Percentiles rank a stretch among this genome's conserved stretches.
Evolutionary conservation across 345 rosid species (phyloP).

Genomic region (Syzygium grande): DNA sequence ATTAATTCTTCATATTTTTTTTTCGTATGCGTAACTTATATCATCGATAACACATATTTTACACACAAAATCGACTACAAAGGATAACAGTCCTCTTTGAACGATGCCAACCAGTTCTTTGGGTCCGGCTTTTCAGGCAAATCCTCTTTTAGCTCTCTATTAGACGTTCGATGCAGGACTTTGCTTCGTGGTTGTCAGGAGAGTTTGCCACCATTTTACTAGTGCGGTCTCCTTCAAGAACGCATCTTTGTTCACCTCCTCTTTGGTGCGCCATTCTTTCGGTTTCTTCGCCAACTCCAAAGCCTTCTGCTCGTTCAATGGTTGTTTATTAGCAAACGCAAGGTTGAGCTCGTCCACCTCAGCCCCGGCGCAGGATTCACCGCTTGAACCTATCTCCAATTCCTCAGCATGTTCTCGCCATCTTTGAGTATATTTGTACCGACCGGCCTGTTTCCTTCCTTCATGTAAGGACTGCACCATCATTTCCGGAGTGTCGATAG

Average conservation of each 20-base stretch:
- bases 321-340: background rate
- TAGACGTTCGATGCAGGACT: background rate
- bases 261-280: background rate
- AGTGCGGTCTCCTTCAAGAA: background rate
- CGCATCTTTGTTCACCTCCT: background rate
- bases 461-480: slow-evolving; percentile 60
- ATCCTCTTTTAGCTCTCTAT: background rate
- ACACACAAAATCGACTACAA: background rate
- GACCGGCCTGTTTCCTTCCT: slow-evolving; percentile 44
- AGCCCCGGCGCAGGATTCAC: slow-evolving; percentile 64
- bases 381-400: background rate
- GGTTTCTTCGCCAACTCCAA: background rate
- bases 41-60: background rate
- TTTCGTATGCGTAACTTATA: background rate
- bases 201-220: background rate
- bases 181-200: background rate
- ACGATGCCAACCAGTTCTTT: background rate
- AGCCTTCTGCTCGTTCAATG: background rate
- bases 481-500: slow-evolving; percentile 63
- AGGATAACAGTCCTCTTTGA: background rate
- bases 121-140: background rate
- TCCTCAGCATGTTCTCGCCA: slow-evolving; percentile 36
- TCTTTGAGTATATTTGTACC: slow-evolving; percentile 53
- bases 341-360: slow-evolving; percentile 57
- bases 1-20: background rate